Base-by-base conservation (phyloP, 768 basidiomycete species). In the Sutorius australiensis region DNA sequence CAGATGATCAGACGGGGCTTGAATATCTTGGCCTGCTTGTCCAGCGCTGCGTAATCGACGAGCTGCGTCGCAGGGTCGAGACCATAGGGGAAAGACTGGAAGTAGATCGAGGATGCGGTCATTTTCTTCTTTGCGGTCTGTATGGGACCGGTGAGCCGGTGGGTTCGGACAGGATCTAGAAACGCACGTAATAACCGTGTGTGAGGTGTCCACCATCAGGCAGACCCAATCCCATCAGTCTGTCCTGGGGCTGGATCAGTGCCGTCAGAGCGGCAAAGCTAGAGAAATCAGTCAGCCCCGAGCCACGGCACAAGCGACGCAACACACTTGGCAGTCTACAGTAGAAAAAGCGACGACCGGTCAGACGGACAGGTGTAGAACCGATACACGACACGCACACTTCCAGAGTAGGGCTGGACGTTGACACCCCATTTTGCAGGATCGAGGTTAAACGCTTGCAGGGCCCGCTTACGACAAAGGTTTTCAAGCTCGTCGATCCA, bases 121-220 rank as follows among this genome's bases (percentile, higher is more conserved):
- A 99, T 98, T 76, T 99, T 98, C 80, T 98, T 97, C 78, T 98
- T 98, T 54, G 93, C 92, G 51, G 93, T 95, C 89, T 92, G 62
- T 16, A 42, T 32, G 39, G 54, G 19, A 59, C 37, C 45, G 17
- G 39, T 55, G 17, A 55, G 49, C 37, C 37, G n/a, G 24, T 8
- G 14, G 24, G 4, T 24, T 28, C 32, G 49, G 41, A 9, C 32
- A 27, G 30, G 6, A 27, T 37, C 6, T 28, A 14, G 27, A 16
- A 24, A 76, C 84, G 61, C 65, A 90, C 89, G 74, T 95, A 99
- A 79, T 95, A 95, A 30, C 95, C 95, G 68, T 98, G 95, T 32
- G 94, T 98, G 61, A 97, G 82, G 72, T 97, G 95, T 44, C 94
- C 95, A 69, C 95, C 95, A 67, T 98, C 95, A 13, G 95, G 93